Evolutionary conservation across 805 yeast species (phyloP), one percentile per base, ranked within the genome.

Genomic region (Lipomyces chichibuensis): DNA sequence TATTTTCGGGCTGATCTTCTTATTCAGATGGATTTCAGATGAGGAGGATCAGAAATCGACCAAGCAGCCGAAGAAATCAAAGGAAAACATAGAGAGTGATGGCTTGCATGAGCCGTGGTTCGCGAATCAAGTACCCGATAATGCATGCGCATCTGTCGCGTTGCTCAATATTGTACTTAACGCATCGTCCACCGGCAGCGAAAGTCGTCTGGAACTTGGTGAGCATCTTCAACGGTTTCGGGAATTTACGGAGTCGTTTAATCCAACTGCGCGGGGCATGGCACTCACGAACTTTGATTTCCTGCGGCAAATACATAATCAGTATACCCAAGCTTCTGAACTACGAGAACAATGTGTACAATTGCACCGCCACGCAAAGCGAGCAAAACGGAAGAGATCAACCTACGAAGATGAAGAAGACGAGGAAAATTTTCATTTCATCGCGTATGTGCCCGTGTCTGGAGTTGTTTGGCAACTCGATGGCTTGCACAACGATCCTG

Each of bases 401-500:
- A 23, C 37, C 6, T n/a, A 35, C 23, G 33, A 23, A 17, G 62
- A 55, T 13, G 58, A 51, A 4, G 66, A 35, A 17, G 81, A 78
- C 33, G 78, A 78, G 52, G 82, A 82, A 37, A 67, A 85, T 13
- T 88, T 80, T 76, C 91, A 88, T 72, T 88, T 86, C 69, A 79
- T 87, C 49, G 87, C 89, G 0, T 88, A 83, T 73, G 76, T 85
- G 2, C 79, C 79, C 4, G 75, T 76, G 39, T 75, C 82, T 60
- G 85, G 83, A 27, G 73, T 74, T 35, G 77, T 88, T 13, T 85
- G 84, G 74, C 91, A 88, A 72, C 76, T 88, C 58, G 91, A 88
- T 73, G 71, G 69, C 2, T 59, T 65, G 51, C 37, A 46, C 17
- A 32, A 53, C 14, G 33, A 14, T n/a, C 69, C 71, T 9, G 27